Evolutionary conservation across 2,329 filamentous ascomycete species (phyloP).

Genomic region (Coniochaeta sp.): DNA sequence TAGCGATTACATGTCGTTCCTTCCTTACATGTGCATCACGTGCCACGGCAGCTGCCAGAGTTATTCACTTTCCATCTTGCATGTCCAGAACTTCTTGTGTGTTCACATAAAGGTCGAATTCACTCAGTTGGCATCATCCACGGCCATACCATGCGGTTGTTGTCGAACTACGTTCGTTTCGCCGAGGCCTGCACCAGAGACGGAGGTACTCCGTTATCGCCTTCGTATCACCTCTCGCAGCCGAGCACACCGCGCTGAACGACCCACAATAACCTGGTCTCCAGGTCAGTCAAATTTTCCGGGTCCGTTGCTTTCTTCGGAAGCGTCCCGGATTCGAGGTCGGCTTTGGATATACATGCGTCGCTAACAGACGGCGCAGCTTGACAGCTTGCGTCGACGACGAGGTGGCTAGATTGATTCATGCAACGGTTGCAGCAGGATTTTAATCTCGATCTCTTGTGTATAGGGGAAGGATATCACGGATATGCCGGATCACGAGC

Average conservation of each 20-base stretch:
- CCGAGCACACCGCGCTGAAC: slow-evolving; percentile 6
- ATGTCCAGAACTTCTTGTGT: no score
- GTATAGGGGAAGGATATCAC: background rate
- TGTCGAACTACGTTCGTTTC: slow-evolving; percentile 7
- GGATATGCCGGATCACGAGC: background rate
- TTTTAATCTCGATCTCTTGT: no score
- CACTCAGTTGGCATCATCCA: no score
- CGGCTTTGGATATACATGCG: background rate
- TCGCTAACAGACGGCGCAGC: background rate
- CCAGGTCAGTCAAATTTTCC: slow-evolving; percentile 4
- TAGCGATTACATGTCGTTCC: background rate
- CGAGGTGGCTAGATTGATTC: background rate
- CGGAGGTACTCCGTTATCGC: slow-evolving; percentile 3
- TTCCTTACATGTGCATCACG: no score
- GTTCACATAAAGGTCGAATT: no score
- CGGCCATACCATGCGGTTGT: slow-evolving; percentile 1
- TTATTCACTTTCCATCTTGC: no score
- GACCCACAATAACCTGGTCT: slow-evolving; percentile 1
- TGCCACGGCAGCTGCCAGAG: no score
- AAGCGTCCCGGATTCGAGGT: background rate
- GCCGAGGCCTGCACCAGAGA: slow-evolving; percentile 1
- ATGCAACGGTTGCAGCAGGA: no score
- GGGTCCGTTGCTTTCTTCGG: background rate
- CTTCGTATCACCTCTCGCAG: slow-evolving; percentile 12
- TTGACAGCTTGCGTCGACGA: background rate